Evolutionary conservation across 345 rosid species (phyloP).

Genomic region (Moricandia arvensis): DNA sequence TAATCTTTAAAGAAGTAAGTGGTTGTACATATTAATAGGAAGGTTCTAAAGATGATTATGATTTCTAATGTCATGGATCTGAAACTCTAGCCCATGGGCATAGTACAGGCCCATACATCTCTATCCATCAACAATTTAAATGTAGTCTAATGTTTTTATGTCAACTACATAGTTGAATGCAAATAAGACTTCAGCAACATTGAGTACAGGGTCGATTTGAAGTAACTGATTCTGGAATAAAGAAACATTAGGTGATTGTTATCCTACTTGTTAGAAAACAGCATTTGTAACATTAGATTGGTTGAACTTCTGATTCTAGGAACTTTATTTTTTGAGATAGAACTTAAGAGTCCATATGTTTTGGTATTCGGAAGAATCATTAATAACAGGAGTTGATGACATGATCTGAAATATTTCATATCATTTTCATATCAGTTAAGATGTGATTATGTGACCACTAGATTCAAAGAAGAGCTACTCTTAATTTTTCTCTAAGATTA

Average conservation of each 20-base stretch:
- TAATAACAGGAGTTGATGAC: neutral
- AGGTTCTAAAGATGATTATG: conserved; percentile 7
- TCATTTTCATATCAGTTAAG: neutral
- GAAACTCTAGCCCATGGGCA: too few species aligned
- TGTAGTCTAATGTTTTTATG: neutral
- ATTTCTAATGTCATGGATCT: neutral
- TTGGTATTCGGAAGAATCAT: too few species aligned
- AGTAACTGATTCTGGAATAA: neutral
- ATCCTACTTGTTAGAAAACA: neutral
- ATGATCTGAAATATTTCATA: neutral
- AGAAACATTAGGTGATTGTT: neutral
- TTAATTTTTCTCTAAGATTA: neutral
- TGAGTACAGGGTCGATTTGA: neutral
- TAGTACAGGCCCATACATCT: neutral
- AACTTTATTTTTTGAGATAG: neutral
- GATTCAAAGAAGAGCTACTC: neutral
- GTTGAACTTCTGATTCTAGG: neutral
- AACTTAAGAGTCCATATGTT: neutral
- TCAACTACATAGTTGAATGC: neutral
- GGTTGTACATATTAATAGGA: conserved; percentile 28
- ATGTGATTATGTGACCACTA: neutral
- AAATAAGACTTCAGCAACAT: neutral
- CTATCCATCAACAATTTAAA: neutral
- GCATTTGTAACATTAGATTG: neutral
- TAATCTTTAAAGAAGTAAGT: conserved; percentile 20